Evolutionary conservation across 441 rosid species (phyloP).

Genomic region (Erodium moschatum): DNA sequence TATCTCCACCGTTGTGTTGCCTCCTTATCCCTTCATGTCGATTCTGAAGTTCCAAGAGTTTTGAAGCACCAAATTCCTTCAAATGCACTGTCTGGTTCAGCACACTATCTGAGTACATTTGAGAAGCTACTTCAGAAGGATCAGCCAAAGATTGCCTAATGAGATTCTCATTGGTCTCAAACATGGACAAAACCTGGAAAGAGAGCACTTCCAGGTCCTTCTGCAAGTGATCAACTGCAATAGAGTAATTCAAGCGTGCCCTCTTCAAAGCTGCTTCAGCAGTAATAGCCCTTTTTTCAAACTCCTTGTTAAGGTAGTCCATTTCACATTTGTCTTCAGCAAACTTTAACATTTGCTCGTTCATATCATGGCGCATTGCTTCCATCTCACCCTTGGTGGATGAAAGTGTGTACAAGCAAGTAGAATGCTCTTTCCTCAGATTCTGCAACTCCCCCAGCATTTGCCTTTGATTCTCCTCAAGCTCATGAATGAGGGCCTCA

Average conservation of each 20-base stretch:
- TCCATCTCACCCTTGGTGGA: constrained; percentile 78
- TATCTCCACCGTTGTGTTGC: constrained; percentile 58
- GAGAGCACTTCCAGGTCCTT: constrained; percentile 95
- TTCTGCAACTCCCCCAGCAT: constrained; percentile 81
- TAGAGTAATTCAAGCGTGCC: constrained; percentile 91
- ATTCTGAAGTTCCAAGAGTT: constrained; percentile 37
- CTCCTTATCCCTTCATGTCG: constrained; percentile 39
- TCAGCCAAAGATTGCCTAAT: constrained; percentile 72
- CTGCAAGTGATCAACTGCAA: constrained; percentile 90
- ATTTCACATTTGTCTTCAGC: constrained; percentile 59
- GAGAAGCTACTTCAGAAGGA: constrained; percentile 37
- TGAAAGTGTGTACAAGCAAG: constrained; percentile 59
- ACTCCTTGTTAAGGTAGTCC: constrained; percentile 60
- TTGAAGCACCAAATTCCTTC: constrained; percentile 29
- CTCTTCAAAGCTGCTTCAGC: constrained; percentile 90
- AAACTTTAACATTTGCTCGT: constrained; percentile 52
- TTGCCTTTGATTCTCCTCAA: constrained; percentile 95
- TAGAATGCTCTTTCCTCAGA: constrained; percentile 82
- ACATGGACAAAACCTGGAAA: constrained; percentile 83
- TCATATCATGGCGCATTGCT: constrained; percentile 53
- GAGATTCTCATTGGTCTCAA: constrained; percentile 85
- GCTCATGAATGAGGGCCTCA: constrained; percentile 92
- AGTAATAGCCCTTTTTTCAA: constrained; percentile 66
- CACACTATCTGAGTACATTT: constrained; percentile 24
- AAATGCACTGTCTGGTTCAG: constrained; percentile 33